Percentiles rank a stretch among this genome's conserved stretches.
phyloP scores from a whole-genome alignment of 129 eudicot genomes.

The Helichrysum umbraculigerum region DNA sequence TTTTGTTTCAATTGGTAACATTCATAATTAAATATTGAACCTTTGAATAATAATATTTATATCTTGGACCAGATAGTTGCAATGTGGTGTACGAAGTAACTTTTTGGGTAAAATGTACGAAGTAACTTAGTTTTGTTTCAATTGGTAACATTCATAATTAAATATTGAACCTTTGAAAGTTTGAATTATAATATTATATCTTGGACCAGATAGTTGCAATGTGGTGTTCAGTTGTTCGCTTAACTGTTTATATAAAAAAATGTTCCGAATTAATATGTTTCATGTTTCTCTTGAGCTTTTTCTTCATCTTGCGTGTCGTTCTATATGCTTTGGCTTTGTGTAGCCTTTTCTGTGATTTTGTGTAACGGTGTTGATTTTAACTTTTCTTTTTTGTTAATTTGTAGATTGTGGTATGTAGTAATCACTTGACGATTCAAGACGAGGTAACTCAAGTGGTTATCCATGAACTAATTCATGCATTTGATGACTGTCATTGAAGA shows the following conservation, averaged over 20 bases:
- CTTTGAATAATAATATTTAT: too few species aligned
- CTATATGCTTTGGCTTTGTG: too few species aligned
- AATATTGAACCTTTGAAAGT: too few species aligned
- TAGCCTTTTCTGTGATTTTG: background rate
- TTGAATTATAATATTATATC: too few species aligned
- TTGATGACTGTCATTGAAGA: constrained; percentile 95
- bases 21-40: background rate
- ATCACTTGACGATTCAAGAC: constrained; percentile 68
- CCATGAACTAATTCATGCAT: constrained; percentile 96
- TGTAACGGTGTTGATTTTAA: constrained; percentile 1
- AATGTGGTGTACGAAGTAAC: too few species aligned
- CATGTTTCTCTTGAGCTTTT: too few species aligned
- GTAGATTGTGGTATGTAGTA: constrained; percentile 84
- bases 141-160: too few species aligned
- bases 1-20: background rate
- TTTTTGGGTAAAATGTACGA: too few species aligned
- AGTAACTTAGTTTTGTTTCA: too few species aligned
- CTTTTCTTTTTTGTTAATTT: background rate
- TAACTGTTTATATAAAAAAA: background rate
- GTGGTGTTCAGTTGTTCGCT: background rate
- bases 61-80: background rate
- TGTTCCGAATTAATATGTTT: too few species aligned
- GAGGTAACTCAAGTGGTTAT: constrained; percentile 91
- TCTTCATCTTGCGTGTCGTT: too few species aligned
- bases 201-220: too few species aligned